Conservation (phyloP, 169 alveolate species). For the Perkinsus chesapeaki region DNA sequence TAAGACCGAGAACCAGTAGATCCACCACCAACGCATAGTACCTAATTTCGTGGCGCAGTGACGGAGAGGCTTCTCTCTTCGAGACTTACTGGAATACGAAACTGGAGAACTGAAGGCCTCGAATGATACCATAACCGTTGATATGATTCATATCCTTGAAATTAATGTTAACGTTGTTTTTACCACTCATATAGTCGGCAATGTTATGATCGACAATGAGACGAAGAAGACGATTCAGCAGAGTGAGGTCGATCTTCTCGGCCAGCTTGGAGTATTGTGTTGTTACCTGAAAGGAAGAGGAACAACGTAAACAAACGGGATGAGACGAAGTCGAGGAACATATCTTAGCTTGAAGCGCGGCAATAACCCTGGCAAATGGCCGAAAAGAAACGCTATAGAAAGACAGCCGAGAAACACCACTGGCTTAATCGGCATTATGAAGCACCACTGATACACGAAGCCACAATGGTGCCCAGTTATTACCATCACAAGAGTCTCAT, state of each 20-base stretch:
- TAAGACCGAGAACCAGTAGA: slow-evolving; percentile 90
- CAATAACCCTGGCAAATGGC: no score
- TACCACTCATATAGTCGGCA: slow-evolving; percentile 99
- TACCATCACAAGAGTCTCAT: not conserved
- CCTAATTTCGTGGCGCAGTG: not conserved
- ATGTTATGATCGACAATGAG: slow-evolving; percentile 98
- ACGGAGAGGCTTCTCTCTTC: not conserved
- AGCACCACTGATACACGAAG: no score
- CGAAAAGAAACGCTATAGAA: no score
- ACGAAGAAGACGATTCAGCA: slow-evolving; percentile 92
- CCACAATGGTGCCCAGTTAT: no score
- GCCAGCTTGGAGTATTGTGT: slow-evolving; percentile 46
- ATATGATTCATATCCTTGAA: slow-evolving; percentile 99
- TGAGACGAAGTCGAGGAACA: no score
- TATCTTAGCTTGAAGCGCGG: no score
- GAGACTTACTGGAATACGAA: slow-evolving; percentile 86
- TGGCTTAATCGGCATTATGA: no score
- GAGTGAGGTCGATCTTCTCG: slow-evolving; percentile 96
- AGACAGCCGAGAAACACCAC: no score
- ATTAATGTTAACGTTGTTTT: slow-evolving; percentile 91
- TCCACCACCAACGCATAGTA: slow-evolving; percentile 79
- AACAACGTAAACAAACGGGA: not conserved
- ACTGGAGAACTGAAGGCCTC: slow-evolving; percentile 96
- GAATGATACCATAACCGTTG: slow-evolving; percentile 93
- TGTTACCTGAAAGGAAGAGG: slow-evolving; percentile 27